Conservation (phyloP, 148 eudicot genomes). For the Silene uniflora region DNA sequence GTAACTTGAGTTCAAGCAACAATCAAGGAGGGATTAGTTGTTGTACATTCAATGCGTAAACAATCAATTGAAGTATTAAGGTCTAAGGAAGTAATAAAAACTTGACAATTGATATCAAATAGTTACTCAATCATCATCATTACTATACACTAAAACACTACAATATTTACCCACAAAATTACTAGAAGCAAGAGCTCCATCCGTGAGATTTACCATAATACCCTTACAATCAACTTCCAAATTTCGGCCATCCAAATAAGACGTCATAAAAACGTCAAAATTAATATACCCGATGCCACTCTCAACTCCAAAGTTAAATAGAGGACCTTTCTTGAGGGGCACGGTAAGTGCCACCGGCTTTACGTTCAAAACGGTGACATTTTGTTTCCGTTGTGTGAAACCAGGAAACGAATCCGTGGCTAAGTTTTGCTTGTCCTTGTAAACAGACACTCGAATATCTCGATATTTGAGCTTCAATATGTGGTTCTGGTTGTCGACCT, state of each 20-base stretch:
- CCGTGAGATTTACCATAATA: constrained; percentile 18
- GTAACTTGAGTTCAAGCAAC: too few relatives aligned
- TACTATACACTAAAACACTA: constrained; percentile 11
- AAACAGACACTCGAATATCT: not conserved
- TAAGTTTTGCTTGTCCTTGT: constrained; percentile 16
- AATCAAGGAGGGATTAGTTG: too few relatives aligned
- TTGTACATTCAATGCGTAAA: too few relatives aligned
- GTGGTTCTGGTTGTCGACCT: constrained; percentile 25
- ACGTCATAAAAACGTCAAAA: constrained; percentile 22
- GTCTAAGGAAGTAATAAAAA: too few relatives aligned
- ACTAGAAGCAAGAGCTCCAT: not conserved
- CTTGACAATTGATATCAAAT: too few relatives aligned
- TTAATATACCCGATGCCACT: constrained; percentile 15
- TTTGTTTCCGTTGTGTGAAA: constrained; percentile 10
- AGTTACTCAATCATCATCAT: not conserved
- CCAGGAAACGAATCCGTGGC: constrained; percentile 12
- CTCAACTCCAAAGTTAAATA: constrained; percentile 10
- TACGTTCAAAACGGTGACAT: constrained; percentile 7
- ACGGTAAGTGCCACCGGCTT: not conserved
- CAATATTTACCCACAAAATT: not conserved
- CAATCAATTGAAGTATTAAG: too few relatives aligned
- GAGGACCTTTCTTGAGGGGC: constrained; percentile 7
- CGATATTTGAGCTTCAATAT: constrained; percentile 19
- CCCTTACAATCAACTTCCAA: constrained; percentile 27
- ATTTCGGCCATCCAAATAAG: not conserved